Evolutionary conservation across 169 alveolate genomes (phyloP), one percentile per base, ranked within the genome.

Genomic region (Eimeria acervulina): DNA sequence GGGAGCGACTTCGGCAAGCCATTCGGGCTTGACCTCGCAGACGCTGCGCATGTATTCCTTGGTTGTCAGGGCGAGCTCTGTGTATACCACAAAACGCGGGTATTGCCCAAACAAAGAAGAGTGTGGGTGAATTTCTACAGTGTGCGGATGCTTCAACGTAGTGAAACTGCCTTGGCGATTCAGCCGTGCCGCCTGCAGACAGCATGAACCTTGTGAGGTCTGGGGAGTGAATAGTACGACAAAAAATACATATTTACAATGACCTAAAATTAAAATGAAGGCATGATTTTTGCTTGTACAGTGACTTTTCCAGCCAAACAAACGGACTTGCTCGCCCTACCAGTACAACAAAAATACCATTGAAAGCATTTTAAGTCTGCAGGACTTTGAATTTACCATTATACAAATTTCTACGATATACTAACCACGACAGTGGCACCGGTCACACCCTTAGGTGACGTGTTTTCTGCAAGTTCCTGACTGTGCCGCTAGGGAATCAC

Each of bases 1-100:
- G 59, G 99, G 99, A n/a, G 99, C 99, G 52, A 99, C 98, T 96
- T 99, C 99, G 51, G 98, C 93, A 28, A 99, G 97, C 99, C 99
- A 99, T 83, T 99, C 99, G 70, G 99, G 99, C 70, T 98, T 95
- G 8, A 99, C 98, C 93, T 99, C 99, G 92, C 98, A 97, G 66
- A 98, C 98, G 95, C 98, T 97, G 87, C 99, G 97, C 99, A 99
- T 99, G 97, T 97, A 99, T 94, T 99, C 99, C 96, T 99, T 99
- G 7, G 99, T 97, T 2, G 99, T 99, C 96, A 97, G 98, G 40
- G 99, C 99, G 85, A 99, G 97, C 96, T 99, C 99, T 84, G 99
- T 98, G 96, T 99, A 99, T n/a, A 99, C 97, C 33, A 99, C 99
- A 47, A 97, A 95, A 55, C 96, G 94, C 95, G 99, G 99, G 68